These are phyloP conservation scores for Thozetella sp. DNA, from an alignment of 495 filamentous ascomycete species.

Conservation along the genomic window DNA sequence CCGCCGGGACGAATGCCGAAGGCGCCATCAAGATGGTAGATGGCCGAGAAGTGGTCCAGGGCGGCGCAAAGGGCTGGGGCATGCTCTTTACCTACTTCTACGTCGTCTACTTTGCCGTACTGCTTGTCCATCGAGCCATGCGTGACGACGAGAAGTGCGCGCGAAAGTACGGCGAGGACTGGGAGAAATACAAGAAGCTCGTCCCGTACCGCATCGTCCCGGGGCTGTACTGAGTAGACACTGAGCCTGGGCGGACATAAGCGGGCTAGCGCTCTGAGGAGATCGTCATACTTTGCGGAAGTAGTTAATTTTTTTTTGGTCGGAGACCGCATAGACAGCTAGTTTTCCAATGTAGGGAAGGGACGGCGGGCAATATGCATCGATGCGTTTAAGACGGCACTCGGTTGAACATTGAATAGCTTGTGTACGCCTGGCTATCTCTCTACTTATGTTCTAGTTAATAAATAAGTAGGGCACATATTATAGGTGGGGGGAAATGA, in stretches of 20 bases:
- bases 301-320: not conserved
- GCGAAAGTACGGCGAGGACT: conserved; percentile 91
- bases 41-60: conserved; percentile 65
- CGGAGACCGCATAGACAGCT: too few relatives aligned
- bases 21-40: conserved; percentile 58
- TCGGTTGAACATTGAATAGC: too few relatives aligned
- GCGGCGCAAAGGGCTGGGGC: conserved; percentile 76
- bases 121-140: conserved; percentile 88
- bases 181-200: conserved; percentile 83
- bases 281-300: not conserved
- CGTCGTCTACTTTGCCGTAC: conserved; percentile 85
- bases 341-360: too few relatives aligned
- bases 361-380: too few relatives aligned
- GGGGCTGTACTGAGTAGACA: conserved; percentile 73
- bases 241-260: not conserved
- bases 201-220: conserved; percentile 88
- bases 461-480: too few relatives aligned
- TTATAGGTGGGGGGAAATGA: too few relatives aligned
- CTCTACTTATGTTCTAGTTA: too few relatives aligned
- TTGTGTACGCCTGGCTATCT: too few relatives aligned
- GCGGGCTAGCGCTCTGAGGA: not conserved
- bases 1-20: conserved; percentile 44
- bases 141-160: conserved; percentile 93
- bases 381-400: too few relatives aligned
- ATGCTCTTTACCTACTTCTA: conserved; percentile 95